Conservation (phyloP, 345 rosid species). For the Heritiera fomes region DNA sequence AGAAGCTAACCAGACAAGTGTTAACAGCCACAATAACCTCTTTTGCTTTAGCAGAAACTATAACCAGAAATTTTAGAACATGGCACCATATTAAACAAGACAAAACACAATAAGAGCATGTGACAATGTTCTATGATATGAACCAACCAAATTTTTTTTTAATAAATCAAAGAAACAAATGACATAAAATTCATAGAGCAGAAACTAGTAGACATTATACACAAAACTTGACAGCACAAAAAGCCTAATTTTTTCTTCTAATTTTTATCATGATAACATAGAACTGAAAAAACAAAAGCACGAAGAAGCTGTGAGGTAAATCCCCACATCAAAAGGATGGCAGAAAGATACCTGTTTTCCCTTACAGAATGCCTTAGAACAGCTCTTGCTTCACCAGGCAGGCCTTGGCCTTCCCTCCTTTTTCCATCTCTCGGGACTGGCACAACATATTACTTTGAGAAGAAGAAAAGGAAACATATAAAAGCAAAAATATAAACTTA, state of each 20-base stretch:
- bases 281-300: not conserved
- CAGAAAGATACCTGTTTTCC: slow-evolving; percentile 65
- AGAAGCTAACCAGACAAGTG: not conserved
- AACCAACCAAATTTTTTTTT: not conserved
- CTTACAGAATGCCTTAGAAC: slow-evolving; percentile 87
- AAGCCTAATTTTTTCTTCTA: not conserved
- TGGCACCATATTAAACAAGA: not conserved
- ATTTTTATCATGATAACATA: not conserved
- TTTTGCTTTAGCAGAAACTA: not conserved
- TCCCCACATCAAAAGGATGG: slow-evolving; percentile 3
- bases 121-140: not conserved
- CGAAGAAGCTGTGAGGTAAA: not conserved
- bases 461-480: not conserved
- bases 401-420: slow-evolving; percentile 76
- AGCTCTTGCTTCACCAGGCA: slow-evolving; percentile 97
- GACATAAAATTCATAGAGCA: not conserved
- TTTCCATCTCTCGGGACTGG: slow-evolving; percentile 96
- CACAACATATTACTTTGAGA: not conserved
- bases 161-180: not conserved
- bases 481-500: slow-evolving; percentile 28
- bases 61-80: not conserved
- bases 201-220: not conserved
- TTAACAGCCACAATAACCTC: not conserved
- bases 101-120: not conserved
- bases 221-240: not conserved